A percentile compares a stretch with the other conserved stretches of the same genome.
Conservation (phyloP, 1,284 basidiomycete species). For the Tetrapyrgos nigripes region DNA sequence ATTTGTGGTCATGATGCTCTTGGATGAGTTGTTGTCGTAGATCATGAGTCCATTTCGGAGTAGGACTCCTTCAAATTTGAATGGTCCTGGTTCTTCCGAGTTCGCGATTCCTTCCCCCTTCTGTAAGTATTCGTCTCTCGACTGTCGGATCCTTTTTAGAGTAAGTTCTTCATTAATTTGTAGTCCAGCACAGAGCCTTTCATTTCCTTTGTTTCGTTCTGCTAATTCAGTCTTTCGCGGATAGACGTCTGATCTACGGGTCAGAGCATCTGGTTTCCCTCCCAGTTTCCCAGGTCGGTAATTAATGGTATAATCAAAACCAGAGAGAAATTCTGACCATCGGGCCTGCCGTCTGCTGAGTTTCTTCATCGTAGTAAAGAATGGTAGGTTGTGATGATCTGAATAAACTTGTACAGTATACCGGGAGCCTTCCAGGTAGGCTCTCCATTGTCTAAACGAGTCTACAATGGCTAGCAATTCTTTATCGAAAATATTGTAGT, state of each 20-base stretch:
- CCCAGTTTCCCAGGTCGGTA: too few relatives aligned
- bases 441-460: constrained; percentile 31
- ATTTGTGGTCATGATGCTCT: constrained; percentile 25
- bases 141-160: neutral
- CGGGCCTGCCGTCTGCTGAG: constrained; percentile 33
- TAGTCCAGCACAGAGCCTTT: neutral
- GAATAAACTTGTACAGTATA: constrained; percentile 26
- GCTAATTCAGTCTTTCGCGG: neutral
- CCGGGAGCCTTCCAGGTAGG: constrained; percentile 30
- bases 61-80: constrained; percentile 23
- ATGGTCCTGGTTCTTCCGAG: neutral
- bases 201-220: neutral
- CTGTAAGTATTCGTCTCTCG: neutral
- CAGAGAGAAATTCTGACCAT: too few relatives aligned
- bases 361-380: constrained; percentile 27
- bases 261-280: too few relatives aligned
- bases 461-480: constrained; percentile 16
- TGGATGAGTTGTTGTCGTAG: neutral
- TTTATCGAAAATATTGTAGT: constrained; percentile 32
- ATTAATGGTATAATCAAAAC: too few relatives aligned
- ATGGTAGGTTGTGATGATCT: constrained; percentile 38
- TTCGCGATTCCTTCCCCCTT: neutral
- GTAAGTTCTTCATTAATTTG: neutral
- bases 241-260: neutral
- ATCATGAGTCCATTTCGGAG: neutral